These are phyloP conservation scores for Erythrobasidium hasegawianum DNA, from an alignment of 1,284 basidiomycete species.

Conservation along the genomic window DNA sequence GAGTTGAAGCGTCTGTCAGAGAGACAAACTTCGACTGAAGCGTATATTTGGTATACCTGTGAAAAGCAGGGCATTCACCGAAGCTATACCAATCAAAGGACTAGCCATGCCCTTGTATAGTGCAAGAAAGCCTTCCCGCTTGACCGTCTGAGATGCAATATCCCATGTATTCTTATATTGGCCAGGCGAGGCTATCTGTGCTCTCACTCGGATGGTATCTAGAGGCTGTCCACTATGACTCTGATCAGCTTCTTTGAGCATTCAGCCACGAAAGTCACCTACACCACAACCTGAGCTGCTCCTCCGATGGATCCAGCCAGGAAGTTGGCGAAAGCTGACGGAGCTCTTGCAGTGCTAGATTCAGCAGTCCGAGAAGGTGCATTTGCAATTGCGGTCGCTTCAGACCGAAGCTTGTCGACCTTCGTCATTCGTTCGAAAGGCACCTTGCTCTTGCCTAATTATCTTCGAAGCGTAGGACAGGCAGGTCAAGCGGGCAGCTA, in stretches of 20 bases:
- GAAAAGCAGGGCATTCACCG: conserved; percentile 92
- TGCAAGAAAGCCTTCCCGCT: conserved; percentile 83
- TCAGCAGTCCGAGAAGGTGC: background rate
- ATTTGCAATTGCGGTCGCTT: no score
- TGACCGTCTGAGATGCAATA: conserved; percentile 70
- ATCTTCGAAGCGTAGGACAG: background rate
- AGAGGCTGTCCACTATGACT: conserved; percentile 50
- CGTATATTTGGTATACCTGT: conserved; percentile 50
- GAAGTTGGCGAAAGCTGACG: conserved; percentile 27
- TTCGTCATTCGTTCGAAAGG: background rate
- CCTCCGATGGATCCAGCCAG: conserved; percentile 56
- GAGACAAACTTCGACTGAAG: no score
- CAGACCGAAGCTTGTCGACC: background rate
- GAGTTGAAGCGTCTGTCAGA: no score
- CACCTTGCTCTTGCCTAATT: background rate
- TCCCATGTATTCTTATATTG: conserved; percentile 86
- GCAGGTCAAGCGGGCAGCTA: background rate
- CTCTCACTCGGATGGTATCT: conserved; percentile 72
- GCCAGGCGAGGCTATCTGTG: conserved; percentile 52
- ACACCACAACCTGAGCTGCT: conserved; percentile 70
- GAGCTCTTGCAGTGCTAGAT: background rate
- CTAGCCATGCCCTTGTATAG: conserved; percentile 75
- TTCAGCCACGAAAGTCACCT: conserved; percentile 54
- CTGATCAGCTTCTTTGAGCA: background rate
- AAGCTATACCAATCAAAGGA: conserved; percentile 88